phyloP scores from a whole-genome alignment of 2,329 filamentous ascomycete species.

The Colletotrichum tropicicola region DNA sequence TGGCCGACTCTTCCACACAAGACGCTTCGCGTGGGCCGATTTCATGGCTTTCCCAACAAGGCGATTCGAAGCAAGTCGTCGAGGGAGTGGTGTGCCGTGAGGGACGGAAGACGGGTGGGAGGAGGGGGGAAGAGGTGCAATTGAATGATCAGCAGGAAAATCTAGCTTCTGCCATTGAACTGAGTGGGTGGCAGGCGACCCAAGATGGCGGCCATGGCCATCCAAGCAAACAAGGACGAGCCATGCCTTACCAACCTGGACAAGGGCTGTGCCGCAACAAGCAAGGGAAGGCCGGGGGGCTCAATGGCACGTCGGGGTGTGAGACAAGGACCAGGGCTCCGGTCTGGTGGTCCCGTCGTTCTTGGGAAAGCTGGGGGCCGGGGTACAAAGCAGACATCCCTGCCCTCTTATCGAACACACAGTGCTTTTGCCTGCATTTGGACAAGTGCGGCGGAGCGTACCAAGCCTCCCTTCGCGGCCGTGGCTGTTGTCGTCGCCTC shows the following conservation, averaged over 20 bases:
- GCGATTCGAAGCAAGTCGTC: background rate
- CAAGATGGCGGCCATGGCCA: slow-evolving; percentile 18
- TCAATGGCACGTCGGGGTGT: slow-evolving; percentile 24
- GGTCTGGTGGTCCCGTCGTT: slow-evolving; percentile 25
- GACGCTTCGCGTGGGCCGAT: background rate
- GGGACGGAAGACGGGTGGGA: background rate
- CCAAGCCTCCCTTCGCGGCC: slow-evolving; percentile 18
- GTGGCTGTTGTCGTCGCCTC: slow-evolving; percentile 14
- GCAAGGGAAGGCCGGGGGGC: slow-evolving; percentile 27
- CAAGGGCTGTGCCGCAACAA: slow-evolving; percentile 29
- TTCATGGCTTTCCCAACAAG: background rate
- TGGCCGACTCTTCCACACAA: slow-evolving; percentile 6
- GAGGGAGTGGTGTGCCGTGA: slow-evolving; percentile 5
- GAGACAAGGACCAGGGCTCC: slow-evolving; percentile 27
- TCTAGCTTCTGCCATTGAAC: slow-evolving; percentile 19
- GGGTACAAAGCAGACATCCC: slow-evolving; percentile 18
- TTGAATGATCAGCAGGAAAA: slow-evolving; percentile 25
- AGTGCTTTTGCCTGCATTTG: slow-evolving; percentile 23
- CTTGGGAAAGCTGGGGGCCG: slow-evolving; percentile 26
- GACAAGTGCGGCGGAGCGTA: slow-evolving; percentile 20
- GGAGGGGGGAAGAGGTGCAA: slow-evolving; percentile 3
- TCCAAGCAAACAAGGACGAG: slow-evolving; percentile 19
- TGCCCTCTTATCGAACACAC: background rate
- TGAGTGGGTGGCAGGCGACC: slow-evolving; percentile 16
- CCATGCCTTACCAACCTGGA: slow-evolving; percentile 7